Conservation (phyloP, 208 protist genomes). For the Trypanosoma avium region DNA sequence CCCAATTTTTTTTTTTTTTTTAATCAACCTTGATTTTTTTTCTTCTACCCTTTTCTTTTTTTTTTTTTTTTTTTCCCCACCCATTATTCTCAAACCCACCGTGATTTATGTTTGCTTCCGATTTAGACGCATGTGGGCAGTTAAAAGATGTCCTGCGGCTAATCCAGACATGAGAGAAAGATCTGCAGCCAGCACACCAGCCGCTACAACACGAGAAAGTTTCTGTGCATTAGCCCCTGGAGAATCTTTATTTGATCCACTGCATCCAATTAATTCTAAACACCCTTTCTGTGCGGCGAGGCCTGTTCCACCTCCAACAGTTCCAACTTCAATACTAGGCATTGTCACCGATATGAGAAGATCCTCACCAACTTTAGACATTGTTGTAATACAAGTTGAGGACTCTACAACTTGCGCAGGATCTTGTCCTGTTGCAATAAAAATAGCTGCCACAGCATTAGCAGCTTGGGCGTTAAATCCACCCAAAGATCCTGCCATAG, state of each 20-base stretch:
- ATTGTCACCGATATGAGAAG: conserved; percentile 96
- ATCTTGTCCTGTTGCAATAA: conserved; percentile 98
- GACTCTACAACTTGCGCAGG: conserved; percentile 98
- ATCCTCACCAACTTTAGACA: conserved; percentile 91
- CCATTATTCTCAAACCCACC: neutral
- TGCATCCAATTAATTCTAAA: conserved; percentile 93
- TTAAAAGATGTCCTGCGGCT: conserved; percentile 88
- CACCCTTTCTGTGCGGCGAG: conserved; percentile 93
- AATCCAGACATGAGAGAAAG: conserved; percentile 95
- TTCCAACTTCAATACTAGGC: conserved; percentile 98
- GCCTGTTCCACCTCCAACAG: conserved; percentile 97
- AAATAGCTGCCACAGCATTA: conserved; percentile 98
- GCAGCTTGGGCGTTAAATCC: conserved; percentile 98
- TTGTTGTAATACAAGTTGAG: conserved; percentile 96
- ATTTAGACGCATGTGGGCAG: conserved; percentile 93
- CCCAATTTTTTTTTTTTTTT: neutral
- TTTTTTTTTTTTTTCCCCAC: neutral
- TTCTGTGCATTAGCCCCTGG: conserved; percentile 91
- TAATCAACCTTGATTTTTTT: neutral
- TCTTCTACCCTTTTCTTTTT: too few relatives aligned
- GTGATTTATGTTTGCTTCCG: conserved; percentile 65
- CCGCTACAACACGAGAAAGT: conserved; percentile 92
- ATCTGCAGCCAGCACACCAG: conserved; percentile 96
- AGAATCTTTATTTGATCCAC: conserved; percentile 71
- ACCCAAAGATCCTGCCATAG: conserved; percentile 96